Evolutionary conservation across 768 basidiomycete species (phyloP).

Genomic region (Hortiboletus campestris): DNA sequence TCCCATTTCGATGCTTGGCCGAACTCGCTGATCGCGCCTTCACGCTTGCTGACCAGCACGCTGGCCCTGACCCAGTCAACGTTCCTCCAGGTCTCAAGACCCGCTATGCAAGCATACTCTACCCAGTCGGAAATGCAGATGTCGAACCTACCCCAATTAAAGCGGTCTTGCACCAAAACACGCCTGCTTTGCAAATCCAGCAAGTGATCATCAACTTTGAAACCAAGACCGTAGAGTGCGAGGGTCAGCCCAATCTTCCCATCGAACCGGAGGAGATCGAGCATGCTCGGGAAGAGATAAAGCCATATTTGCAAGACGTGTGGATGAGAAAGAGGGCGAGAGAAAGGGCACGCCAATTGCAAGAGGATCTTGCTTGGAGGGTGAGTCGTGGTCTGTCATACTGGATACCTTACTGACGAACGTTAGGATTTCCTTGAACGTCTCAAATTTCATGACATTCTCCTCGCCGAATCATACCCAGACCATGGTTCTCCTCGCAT

Average conservation of each 20-base stretch:
- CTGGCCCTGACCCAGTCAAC: background rate
- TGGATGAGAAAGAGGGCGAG: slow-evolving; percentile 7
- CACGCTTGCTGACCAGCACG: slow-evolving; percentile 5
- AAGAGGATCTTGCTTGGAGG: slow-evolving; percentile 10
- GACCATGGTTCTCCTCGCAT: background rate
- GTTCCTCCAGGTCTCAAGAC: background rate
- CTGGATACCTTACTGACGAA: background rate
- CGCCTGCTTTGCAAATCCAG: slow-evolving; percentile 2
- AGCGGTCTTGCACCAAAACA: slow-evolving; percentile 15
- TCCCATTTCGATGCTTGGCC: slow-evolving; percentile 9
- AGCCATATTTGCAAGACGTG: slow-evolving; percentile 9
- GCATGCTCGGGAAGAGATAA: slow-evolving; percentile 11
- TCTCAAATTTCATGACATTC: slow-evolving; percentile 11
- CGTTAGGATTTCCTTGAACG: slow-evolving; percentile 15
- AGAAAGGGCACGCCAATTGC: slow-evolving; percentile 1
- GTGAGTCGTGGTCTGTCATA: background rate
- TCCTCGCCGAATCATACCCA: background rate
- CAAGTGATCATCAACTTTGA: slow-evolving; percentile 19
- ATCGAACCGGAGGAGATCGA: slow-evolving; percentile 21
- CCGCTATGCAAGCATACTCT: slow-evolving; percentile 18
- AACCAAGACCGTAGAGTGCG: slow-evolving; percentile 11
- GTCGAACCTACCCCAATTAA: slow-evolving; percentile 8
- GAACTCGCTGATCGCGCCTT: slow-evolving; percentile 24
- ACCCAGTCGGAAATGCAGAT: slow-evolving; percentile 3
- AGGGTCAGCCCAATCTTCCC: slow-evolving; percentile 13